Percentiles rank a stretch among this genome's conserved stretches.
Evolutionary conservation across 75 land plant species (phyloP).

Genomic region (Pinus taeda): DNA sequence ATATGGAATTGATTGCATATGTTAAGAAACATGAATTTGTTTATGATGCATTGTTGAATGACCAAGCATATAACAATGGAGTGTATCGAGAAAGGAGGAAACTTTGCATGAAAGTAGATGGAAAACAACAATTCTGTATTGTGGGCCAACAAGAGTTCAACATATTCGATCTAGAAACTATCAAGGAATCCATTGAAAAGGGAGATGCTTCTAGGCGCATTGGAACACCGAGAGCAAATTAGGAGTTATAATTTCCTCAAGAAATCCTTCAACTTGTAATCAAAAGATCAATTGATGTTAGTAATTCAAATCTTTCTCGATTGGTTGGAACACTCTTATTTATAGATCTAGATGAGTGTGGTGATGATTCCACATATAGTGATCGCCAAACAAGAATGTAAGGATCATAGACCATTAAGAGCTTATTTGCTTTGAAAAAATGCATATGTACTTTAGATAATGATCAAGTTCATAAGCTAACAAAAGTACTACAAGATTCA

Average conservation of each 20-base stretch:
- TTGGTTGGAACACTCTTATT: too few relatives aligned
- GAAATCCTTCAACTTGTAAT: too few relatives aligned
- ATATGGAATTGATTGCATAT: conserved; percentile 95
- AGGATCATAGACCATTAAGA: too few relatives aligned
- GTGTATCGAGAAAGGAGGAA: conserved; percentile 46
- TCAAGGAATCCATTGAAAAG: conserved; percentile 70
- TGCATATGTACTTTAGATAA: too few relatives aligned
- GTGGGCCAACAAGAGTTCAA: conserved; percentile 79
- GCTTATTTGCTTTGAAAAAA: too few relatives aligned
- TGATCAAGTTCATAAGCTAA: too few relatives aligned
- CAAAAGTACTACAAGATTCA: too few relatives aligned
- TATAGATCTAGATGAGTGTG: too few relatives aligned
- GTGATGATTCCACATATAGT: too few relatives aligned
- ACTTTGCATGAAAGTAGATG: conserved; percentile 89
- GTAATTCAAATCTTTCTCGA: too few relatives aligned
- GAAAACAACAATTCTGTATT: conserved; percentile 83
- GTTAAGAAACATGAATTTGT: conserved; percentile 95
- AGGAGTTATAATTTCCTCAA: conserved; percentile 93
- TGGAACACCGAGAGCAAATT: conserved; percentile 94
- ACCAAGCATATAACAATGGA: conserved; percentile 93
- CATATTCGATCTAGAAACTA: conserved; percentile 66
- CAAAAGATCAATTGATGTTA: too few relatives aligned
- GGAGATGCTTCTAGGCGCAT: conserved; percentile 82
- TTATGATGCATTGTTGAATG: conserved; percentile 97
- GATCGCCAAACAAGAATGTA: too few relatives aligned